A percentile compares a stretch with the other conserved stretches of the same genome.
Evolutionary conservation across 257 asterid species (phyloP).

Genomic region (Rehmannia glutinosa): DNA sequence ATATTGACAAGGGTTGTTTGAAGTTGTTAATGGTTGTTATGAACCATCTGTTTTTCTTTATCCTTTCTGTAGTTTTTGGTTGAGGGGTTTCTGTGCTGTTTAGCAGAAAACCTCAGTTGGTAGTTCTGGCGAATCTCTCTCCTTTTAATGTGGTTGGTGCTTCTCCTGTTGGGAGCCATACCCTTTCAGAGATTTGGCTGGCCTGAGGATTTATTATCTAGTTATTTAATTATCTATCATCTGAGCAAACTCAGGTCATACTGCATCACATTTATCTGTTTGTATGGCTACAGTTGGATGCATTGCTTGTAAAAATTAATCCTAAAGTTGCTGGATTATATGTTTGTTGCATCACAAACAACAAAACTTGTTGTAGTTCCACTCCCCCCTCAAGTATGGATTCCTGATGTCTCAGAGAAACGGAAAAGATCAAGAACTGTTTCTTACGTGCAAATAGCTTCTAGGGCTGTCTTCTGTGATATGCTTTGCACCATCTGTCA

Average conservation of each 20-base stretch:
- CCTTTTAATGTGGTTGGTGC: background rate
- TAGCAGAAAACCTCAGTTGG: too few relatives aligned
- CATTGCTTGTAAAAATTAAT: too few relatives aligned
- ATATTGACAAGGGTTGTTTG: background rate
- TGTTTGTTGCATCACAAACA: background rate
- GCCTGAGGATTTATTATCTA: background rate
- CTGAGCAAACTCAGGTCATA: too few relatives aligned
- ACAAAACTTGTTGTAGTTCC: background rate
- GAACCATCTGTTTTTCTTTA: background rate
- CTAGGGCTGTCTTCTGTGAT: background rate
- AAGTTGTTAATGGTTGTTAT: background rate
- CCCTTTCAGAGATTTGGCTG: background rate
- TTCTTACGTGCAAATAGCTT: background rate
- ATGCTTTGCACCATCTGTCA: background rate
- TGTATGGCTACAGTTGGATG: too few relatives aligned
- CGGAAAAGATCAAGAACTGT: too few relatives aligned
- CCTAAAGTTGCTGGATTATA: too few relatives aligned
- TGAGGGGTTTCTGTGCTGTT: background rate
- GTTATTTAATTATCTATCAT: too few relatives aligned
- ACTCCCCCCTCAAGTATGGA: too few relatives aligned
- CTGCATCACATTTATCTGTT: too few relatives aligned
- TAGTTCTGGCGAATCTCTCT: background rate
- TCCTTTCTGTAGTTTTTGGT: background rate
- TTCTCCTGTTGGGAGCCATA: background rate
- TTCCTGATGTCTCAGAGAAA: too few relatives aligned